Conservation (phyloP, 2,329 filamentous ascomycete genomes). For the Fusarium praegraminearum region DNA sequence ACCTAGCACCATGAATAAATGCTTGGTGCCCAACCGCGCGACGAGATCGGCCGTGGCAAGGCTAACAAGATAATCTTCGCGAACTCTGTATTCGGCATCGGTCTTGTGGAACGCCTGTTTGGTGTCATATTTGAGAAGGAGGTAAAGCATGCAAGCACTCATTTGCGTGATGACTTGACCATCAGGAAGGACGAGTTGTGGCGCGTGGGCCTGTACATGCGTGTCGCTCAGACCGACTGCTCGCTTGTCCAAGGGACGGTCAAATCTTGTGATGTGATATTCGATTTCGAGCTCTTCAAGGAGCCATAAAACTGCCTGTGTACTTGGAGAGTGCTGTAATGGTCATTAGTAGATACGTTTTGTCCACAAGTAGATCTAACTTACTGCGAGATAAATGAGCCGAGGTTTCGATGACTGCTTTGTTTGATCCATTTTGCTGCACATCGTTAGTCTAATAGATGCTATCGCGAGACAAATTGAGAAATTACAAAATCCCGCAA, state of each 20-base stretch:
- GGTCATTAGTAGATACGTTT: rapidly evolving
- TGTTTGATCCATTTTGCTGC: neutral
- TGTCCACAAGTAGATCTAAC: rapidly evolving
- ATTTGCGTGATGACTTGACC: neutral
- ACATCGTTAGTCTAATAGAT: too few relatives aligned
- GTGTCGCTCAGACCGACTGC: neutral
- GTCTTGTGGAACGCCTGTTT: neutral
- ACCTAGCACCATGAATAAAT: neutral
- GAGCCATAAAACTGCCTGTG: neutral
- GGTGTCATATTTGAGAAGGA: neutral
- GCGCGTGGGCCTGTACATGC: neutral
- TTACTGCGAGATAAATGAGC: neutral
- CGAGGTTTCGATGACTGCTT: neutral
- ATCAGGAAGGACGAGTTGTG: neutral
- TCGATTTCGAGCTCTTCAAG: neutral
- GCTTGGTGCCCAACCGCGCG: neutral
- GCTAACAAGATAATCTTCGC: neutral
- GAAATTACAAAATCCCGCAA: too few relatives aligned
- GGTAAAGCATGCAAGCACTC: neutral
- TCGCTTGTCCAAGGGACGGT: neutral
- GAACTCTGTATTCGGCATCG: neutral
- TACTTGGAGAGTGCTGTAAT: neutral
- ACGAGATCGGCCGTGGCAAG: neutral
- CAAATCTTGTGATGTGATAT: neutral
- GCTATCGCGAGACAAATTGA: rapidly evolving